Evolutionary conservation across 2,329 filamentous ascomycete species (phyloP).

Genomic region (Pestalotiopsis sp.): DNA sequence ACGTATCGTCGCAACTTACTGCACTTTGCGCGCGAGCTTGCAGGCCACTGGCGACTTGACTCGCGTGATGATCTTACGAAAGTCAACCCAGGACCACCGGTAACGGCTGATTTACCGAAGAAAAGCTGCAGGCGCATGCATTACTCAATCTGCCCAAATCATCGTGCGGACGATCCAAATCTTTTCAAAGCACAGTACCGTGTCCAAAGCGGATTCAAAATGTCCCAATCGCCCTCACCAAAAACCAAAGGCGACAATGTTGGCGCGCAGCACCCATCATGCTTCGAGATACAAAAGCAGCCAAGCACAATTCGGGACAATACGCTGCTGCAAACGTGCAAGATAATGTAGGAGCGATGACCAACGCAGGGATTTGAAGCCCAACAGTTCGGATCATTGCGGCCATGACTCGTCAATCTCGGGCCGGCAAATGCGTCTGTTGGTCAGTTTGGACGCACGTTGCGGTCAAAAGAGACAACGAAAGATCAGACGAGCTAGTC

Average conservation of each 20-base stretch:
- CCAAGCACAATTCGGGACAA: background rate
- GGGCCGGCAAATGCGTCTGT: background rate
- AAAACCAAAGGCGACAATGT: background rate
- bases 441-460: background rate
- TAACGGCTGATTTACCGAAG: background rate
- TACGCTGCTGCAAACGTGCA: background rate
- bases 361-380: background rate
- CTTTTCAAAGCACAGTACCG: background rate
- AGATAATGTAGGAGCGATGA: background rate
- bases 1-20: background rate
- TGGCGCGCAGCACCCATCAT: background rate
- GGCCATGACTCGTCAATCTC: conserved; percentile 5
- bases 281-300: background rate
- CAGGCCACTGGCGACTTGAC: background rate
- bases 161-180: background rate
- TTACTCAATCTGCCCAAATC: background rate
- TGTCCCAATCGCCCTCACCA: background rate
- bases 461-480: background rate
- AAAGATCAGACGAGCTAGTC: background rate
- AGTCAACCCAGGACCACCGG: background rate
- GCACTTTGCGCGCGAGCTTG: background rate
- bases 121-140: background rate
- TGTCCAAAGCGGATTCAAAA: background rate
- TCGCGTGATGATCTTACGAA: background rate
- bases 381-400: background rate